phyloP scores from a whole-genome alignment of 1,139 yeast genomes.

The Chernovozyma sophiae-reginae region DNA sequence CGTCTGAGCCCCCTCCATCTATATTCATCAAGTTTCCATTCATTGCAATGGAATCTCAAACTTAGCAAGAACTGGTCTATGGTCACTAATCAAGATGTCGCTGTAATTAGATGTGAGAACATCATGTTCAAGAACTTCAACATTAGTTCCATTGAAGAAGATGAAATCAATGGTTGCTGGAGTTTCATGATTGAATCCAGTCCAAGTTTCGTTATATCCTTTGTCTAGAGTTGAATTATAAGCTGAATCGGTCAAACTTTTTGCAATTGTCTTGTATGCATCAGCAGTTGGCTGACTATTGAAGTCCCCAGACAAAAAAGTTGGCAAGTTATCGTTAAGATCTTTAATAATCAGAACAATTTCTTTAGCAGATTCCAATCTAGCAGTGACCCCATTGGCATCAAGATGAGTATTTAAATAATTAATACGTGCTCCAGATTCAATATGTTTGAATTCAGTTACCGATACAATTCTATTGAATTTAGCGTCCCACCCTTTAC shows the following conservation, averaged over 20 bases:
- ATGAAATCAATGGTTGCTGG: constrained; percentile 23
- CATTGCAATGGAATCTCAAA: no score
- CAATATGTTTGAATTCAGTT: constrained; percentile 18
- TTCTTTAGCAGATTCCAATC: constrained; percentile 44
- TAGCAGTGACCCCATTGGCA: constrained; percentile 46
- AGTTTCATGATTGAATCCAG: constrained; percentile 32
- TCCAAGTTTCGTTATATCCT: constrained; percentile 22
- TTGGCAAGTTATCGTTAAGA: constrained; percentile 37
- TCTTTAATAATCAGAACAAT: constrained; percentile 39
- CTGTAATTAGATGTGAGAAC: constrained; percentile 2
- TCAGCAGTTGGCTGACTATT: constrained; percentile 52
- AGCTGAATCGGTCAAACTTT: constrained; percentile 15
- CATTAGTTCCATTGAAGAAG: constrained; percentile 14
- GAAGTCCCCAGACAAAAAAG: constrained; percentile 49
- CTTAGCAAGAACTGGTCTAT: constrained; percentile 38
- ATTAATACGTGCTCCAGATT: constrained; percentile 28
- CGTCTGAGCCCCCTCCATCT: no score
- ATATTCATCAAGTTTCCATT: no score
- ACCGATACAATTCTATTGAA: constrained; percentile 38
- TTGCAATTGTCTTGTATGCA: constrained; percentile 36
- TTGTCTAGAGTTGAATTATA: constrained; percentile 1
- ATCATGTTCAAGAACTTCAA: neutral
- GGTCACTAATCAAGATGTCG: constrained; percentile 35
- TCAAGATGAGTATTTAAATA: constrained; percentile 59
- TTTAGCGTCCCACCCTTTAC: constrained; percentile 50